Evolutionary conservation across 2,329 filamentous ascomycete species (phyloP).

Genomic region (Davidsoniella virescens): DNA sequence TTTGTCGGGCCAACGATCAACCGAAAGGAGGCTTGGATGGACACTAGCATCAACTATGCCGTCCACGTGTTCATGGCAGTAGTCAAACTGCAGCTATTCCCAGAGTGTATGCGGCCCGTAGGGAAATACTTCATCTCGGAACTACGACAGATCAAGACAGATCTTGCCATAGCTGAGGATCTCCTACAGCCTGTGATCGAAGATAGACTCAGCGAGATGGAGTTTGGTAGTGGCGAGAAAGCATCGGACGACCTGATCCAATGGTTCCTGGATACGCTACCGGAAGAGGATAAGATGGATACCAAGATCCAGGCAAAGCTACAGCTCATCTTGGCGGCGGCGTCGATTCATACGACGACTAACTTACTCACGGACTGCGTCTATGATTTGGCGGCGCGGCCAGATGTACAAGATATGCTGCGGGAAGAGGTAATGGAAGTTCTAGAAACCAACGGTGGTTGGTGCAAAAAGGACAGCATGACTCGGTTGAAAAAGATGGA

Average conservation of each 20-base stretch:
- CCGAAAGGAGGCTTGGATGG: conserved; percentile 37
- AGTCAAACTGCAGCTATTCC: conserved; percentile 35
- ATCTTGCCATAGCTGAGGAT: conserved; percentile 26
- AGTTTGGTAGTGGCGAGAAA: conserved; percentile 21
- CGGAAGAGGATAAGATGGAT: conserved; percentile 24
- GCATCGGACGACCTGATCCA: conserved; percentile 27
- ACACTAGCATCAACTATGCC: conserved; percentile 33
- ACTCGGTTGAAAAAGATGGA: conserved; percentile 29
- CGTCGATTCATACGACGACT: conserved; percentile 30
- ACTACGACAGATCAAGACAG: conserved; percentile 27
- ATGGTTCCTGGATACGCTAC: conserved; percentile 28
- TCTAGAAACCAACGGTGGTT: conserved; percentile 25
- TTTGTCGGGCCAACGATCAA: conserved; percentile 36
- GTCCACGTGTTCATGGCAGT: conserved; percentile 31
- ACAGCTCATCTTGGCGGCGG: conserved; percentile 28
- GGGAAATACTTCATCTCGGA: conserved; percentile 32
- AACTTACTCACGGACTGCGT: conserved; percentile 31
- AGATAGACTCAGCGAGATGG: conserved; percentile 27
- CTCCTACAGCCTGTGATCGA: conserved; percentile 31
- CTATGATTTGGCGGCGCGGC: conserved; percentile 32
- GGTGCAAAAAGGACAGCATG: conserved; percentile 28
- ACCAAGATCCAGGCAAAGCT: conserved; percentile 25
- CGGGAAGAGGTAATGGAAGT: conserved; percentile 30
- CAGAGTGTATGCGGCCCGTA: conserved; percentile 30
- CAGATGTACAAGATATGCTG: conserved; percentile 31